These are phyloP conservation scores for Phytophthora idaei DNA, from an alignment of 352 stramenopile species.

Conservation along the genomic window DNA sequence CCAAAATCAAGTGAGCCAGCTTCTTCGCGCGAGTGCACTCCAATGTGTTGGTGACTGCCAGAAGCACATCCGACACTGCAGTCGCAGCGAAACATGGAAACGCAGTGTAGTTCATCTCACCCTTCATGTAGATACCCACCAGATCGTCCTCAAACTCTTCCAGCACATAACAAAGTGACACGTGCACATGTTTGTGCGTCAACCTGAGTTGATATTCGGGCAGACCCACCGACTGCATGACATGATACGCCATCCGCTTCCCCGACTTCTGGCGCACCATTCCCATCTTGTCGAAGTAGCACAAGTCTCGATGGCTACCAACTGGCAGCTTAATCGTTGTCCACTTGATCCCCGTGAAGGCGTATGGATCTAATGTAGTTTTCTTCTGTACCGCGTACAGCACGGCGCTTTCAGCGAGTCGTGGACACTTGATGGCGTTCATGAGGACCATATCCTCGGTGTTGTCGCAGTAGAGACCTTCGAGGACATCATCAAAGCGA, in stretches of 20 bases:
- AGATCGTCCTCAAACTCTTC: constrained; percentile 29
- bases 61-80: constrained; percentile 4
- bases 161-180: constrained; percentile 36
- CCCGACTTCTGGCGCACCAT: constrained; percentile 29
- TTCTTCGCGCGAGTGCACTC: neutral
- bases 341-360: constrained; percentile 47
- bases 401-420: constrained; percentile 32
- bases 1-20: neutral
- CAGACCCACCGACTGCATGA: constrained; percentile 39
- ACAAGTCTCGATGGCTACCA: constrained; percentile 34
- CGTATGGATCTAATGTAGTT: constrained; percentile 23
- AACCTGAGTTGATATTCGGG: constrained; percentile 16
- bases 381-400: constrained; percentile 29
- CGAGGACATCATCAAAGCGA: constrained; percentile 45
- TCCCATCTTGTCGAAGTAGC: constrained; percentile 44
- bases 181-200: constrained; percentile 13
- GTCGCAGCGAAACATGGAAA: neutral
- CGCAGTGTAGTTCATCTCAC: constrained; percentile 4
- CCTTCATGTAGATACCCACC: constrained; percentile 34
- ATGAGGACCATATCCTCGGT: constrained; percentile 40
- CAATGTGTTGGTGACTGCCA: neutral
- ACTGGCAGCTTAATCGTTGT: constrained; percentile 32
- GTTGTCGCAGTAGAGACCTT: constrained; percentile 37
- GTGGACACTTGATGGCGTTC: constrained; percentile 34
- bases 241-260: constrained; percentile 39